phyloP scores from a whole-genome alignment of 768 basidiomycete species.

The Phaffia tasmanica region DNA sequence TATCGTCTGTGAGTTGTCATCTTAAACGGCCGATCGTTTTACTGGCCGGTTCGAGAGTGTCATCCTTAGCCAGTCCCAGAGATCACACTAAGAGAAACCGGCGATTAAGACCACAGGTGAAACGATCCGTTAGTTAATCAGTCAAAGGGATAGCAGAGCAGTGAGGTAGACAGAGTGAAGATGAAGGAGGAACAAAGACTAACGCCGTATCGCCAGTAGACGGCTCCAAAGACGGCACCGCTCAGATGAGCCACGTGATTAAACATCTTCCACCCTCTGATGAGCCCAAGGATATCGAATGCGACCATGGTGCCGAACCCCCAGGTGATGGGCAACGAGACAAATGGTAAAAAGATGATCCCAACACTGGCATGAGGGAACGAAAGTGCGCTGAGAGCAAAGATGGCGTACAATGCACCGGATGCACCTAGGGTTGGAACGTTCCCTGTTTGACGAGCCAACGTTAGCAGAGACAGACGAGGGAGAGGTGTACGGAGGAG shows the following conservation, averaged over 20 bases:
- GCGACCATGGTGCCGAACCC: conserved; percentile 3
- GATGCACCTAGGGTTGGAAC: conserved; percentile 17
- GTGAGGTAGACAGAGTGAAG: background rate
- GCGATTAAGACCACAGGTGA: background rate
- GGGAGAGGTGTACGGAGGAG: conserved; percentile 4
- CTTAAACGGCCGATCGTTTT: too few relatives aligned
- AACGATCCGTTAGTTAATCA: background rate
- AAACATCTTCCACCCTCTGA: conserved; percentile 20
- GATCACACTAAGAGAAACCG: background rate
- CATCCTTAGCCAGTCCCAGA: conserved; percentile 14
- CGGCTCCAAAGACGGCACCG: conserved; percentile 19
- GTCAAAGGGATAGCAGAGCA: background rate
- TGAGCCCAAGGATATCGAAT: conserved; percentile 16
- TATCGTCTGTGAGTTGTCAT: too few relatives aligned
- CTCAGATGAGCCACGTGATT: conserved; percentile 23
- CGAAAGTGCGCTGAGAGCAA: conserved; percentile 17
- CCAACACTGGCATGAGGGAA: conserved; percentile 9
- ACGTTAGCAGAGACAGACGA: background rate
- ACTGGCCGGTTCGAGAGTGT: background rate
- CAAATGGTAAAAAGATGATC: conserved; percentile 21
- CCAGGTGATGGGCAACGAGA: conserved; percentile 12
- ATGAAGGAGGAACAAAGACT: background rate
- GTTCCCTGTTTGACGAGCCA: conserved; percentile 1
- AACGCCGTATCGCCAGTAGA: conserved; percentile 22
- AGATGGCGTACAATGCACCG: conserved; percentile 21